Base-by-base conservation (phyloP, 441 rosid genomes). In the Gossypium trilobum region DNA sequence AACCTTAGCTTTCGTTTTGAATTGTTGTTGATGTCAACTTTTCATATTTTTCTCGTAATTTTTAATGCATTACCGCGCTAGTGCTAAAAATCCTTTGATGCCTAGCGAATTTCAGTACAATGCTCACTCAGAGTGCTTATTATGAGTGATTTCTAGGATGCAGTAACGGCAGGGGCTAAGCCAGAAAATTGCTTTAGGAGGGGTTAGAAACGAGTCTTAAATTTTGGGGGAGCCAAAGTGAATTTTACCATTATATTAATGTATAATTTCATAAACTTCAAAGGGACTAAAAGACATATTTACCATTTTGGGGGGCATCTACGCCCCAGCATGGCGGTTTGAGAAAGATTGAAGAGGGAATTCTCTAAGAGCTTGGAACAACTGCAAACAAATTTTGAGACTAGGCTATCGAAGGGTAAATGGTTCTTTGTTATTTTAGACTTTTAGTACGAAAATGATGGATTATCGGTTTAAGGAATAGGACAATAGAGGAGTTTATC, bases 41-140 rank as follows among this genome's bases (percentile, higher is more conserved):
- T 36, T 36, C 42, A 36, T 36, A 0, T 36, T 23, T 23, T 52
- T 36, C 8, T 51, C 10, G 23, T 33, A 0, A 48, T 29, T 39
- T 69, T 14, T 70, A 50, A 17, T 50, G 39, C 31, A 36, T 36
- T 36, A 7, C 42, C 10, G 23, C 65, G 36, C 59, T 60, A 20
- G 65, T 69, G 57, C 67, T 42, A 10, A 11, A 25, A 59, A 1
- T 65, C 20, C 52, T 44, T 20, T 62, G 39, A 42, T 72, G 13
- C 61, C 36, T 73, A 57, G 50, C 74, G 31, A 66, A 46, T 48
- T 52, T 74, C 22, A 5, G 59, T 25, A 62, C 57, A 59, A 13
- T 71, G 27, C 39, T 71, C 73, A 33, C 36, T 11, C 10, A 16
- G 25, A 50, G 4, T 27, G 27, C 42, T 66, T 6, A n/a, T 62